Conservation (phyloP, 2,329 filamentous ascomycete genomes). For the Aspergillus spinulosporus region DNA sequence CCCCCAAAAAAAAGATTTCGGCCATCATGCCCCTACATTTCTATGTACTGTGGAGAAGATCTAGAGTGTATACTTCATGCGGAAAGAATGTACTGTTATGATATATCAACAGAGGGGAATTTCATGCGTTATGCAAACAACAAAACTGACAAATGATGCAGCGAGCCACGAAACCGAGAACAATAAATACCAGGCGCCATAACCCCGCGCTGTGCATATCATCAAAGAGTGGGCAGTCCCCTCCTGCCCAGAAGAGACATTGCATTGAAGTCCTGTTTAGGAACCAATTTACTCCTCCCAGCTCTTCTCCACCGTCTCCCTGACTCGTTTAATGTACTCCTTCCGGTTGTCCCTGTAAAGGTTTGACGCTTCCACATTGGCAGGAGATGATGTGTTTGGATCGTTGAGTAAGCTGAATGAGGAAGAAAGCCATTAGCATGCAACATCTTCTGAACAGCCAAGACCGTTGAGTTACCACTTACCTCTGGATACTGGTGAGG, state of each 20-base stretch:
- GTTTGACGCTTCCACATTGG: conserved; percentile 97
- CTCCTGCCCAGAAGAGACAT: conserved; percentile 17
- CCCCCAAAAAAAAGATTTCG: too few relatives aligned
- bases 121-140: conserved; percentile 22
- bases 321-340: conserved; percentile 92
- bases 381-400: conserved; percentile 95
- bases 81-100: not conserved
- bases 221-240: conserved; percentile 24
- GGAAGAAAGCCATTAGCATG: conserved; percentile 3
- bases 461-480: conserved; percentile 21
- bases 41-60: not conserved
- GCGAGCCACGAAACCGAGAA: conserved; percentile 27
- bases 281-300: conserved; percentile 76
- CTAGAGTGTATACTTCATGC: conserved; percentile 1
- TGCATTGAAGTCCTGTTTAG: conserved; percentile 6
- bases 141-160: conserved; percentile 21
- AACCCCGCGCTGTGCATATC: conserved; percentile 48
- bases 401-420: conserved; percentile 81
- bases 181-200: conserved; percentile 39
- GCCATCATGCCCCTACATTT: too few relatives aligned
- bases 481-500: conserved; percentile 97
- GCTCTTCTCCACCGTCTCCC: conserved; percentile 98
- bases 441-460: not conserved
- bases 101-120: conserved; percentile 7
- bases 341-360: conserved; percentile 97